phyloP scores from a whole-genome alignment of 768 basidiomycete species.

The Termitomyces sp. region DNA sequence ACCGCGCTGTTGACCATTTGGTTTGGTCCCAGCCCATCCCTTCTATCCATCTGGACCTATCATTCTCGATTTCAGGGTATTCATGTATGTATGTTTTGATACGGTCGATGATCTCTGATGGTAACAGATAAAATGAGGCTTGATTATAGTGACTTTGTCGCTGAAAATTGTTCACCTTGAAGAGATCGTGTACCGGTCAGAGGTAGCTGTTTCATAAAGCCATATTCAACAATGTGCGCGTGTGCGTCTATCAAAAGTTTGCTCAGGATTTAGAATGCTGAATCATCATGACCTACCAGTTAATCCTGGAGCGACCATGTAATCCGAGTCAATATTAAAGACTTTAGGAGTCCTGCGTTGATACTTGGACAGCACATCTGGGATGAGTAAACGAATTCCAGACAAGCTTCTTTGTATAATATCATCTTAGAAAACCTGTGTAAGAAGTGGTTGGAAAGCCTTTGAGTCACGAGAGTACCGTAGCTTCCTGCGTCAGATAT shows the following conservation, averaged over 20 bases:
- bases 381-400: neutral
- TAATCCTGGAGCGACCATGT: slow-evolving; percentile 66
- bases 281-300: slow-evolving; percentile 38
- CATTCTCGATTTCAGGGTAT: slow-evolving; percentile 48
- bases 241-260: slow-evolving; percentile 54
- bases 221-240: slow-evolving; percentile 72
- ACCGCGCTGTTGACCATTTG: slow-evolving; percentile 53
- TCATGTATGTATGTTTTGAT: slow-evolving; percentile 53
- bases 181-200: slow-evolving; percentile 54
- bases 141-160: neutral
- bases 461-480: slow-evolving; percentile 23
- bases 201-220: slow-evolving; percentile 61
- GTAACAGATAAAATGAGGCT: neutral
- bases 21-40: slow-evolving; percentile 97
- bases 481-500: slow-evolving; percentile 45
- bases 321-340: slow-evolving; percentile 16
- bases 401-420: slow-evolving; percentile 3
- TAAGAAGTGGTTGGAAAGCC: neutral
- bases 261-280: neutral
- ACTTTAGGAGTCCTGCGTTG: slow-evolving; percentile 4
- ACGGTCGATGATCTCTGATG: slow-evolving; percentile 53
- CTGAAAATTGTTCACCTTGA: slow-evolving; percentile 35
- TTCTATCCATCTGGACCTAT: slow-evolving; percentile 63
- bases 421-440: slow-evolving; percentile 8
- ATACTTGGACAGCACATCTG: slow-evolving; percentile 4